A percentile compares a stretch with the other conserved stretches of the same genome.
These are phyloP conservation scores for Zangia roseola DNA, from an alignment of 768 basidiomycete species.

Conservation along the genomic window DNA sequence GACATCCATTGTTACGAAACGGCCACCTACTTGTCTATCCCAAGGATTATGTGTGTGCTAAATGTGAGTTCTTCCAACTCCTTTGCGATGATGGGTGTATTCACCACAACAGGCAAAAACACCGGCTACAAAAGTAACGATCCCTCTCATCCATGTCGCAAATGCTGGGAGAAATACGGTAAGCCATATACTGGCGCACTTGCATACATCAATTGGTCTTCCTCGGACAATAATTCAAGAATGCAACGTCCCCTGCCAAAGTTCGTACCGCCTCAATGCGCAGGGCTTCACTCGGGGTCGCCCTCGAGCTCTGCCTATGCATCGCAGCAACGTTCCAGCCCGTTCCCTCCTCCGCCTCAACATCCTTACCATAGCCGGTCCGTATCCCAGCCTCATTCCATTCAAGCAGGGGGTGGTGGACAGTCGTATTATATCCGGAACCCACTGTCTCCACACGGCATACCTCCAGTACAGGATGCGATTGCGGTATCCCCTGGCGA, in stretches of 20 bases:
- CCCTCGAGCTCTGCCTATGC: not conserved
- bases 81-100: not conserved
- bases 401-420: not conserved
- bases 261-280: slow-evolving; percentile 22
- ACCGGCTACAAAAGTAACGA: slow-evolving; percentile 72
- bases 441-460: slow-evolving; percentile 16
- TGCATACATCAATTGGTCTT: slow-evolving; percentile 46
- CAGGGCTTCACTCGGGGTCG: not conserved
- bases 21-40: slow-evolving; percentile 73
- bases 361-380: slow-evolving; percentile 19
- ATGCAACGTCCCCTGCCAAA: slow-evolving; percentile 32
- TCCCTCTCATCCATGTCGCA: slow-evolving; percentile 63
- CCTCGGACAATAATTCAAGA: slow-evolving; percentile 18
- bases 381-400: slow-evolving; percentile 13
- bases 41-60: slow-evolving; percentile 54
- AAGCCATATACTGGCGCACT: slow-evolving; percentile 62
- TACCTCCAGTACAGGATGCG: slow-evolving; percentile 39
- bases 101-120: slow-evolving; percentile 55
- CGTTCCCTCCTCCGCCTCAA: not conserved
- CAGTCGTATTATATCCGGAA: slow-evolving; percentile 27
- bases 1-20: slow-evolving; percentile 62
- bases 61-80: slow-evolving; percentile 48
- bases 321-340: not conserved
- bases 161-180: slow-evolving; percentile 73
- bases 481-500: slow-evolving; percentile 61